Percentiles rank a stretch among this genome's conserved stretches.
phyloP scores from a whole-genome alignment of 257 asterid species.

The Solanum clarkiae region DNA sequence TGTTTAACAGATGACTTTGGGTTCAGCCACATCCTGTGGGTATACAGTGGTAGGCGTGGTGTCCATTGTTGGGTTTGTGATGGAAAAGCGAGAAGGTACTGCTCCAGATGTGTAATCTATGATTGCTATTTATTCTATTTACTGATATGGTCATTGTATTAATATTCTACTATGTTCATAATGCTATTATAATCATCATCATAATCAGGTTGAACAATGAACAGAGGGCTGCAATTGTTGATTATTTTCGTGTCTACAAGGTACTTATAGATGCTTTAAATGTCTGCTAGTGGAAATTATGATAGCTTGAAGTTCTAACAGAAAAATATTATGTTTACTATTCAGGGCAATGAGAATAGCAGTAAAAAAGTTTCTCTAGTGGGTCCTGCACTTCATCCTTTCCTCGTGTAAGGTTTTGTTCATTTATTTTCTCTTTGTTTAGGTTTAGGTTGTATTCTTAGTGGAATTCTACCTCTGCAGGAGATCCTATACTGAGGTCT shows the following conservation, averaged over 20 bases:
- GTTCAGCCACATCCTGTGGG: conserved; percentile 55
- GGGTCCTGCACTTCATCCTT: conserved; percentile 67
- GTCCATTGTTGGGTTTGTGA: conserved; percentile 99
- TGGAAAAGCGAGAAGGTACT: not conserved
- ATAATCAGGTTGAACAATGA: conserved; percentile 67
- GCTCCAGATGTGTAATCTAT: not conserved
- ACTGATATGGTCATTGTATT: not conserved
- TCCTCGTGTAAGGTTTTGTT: conserved; percentile 54
- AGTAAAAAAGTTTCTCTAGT: conserved; percentile 44
- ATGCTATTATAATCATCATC: not conserved
- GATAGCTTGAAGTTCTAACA: not conserved
- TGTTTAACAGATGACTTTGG: conserved; percentile 73
- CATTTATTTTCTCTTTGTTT: not conserved
- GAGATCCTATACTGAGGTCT: conserved; percentile 64
- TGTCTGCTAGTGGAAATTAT: not conserved
- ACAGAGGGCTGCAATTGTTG: conserved; percentile 75
- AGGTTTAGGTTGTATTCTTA: not conserved
- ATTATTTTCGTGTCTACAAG: conserved; percentile 79
- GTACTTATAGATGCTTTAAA: conserved; percentile 18
- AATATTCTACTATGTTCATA: not conserved
- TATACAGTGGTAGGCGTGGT: not conserved
- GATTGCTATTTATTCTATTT: not conserved
- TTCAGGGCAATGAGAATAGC: conserved; percentile 81
- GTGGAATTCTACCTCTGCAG: conserved; percentile 20
- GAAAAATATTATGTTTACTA: not conserved